Percentiles rank a stretch among this genome's conserved stretches.
phyloP scores from a whole-genome alignment of 2,329 filamentous ascomycete species.

The Cordyceps militaris region DNA sequence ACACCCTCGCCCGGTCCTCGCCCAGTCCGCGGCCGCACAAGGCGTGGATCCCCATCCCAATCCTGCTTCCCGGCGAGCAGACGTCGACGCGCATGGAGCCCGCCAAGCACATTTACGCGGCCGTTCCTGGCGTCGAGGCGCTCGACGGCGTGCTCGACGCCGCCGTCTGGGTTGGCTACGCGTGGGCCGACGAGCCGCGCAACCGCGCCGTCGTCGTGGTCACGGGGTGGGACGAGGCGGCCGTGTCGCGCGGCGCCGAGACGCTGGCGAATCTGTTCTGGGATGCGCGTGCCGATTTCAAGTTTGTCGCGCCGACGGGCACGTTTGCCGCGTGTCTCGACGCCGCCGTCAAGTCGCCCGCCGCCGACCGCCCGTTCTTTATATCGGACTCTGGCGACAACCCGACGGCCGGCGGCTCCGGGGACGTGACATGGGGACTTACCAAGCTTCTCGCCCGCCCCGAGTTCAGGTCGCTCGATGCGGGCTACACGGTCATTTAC shows the following conservation, averaged over 20 bases:
- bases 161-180: slow-evolving; percentile 49
- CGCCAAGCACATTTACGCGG: slow-evolving; percentile 42
- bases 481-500: slow-evolving; percentile 40
- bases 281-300: slow-evolving; percentile 38
- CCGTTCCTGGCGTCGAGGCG: slow-evolving; percentile 37
- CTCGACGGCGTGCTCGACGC: slow-evolving; percentile 39
- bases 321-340: slow-evolving; percentile 41
- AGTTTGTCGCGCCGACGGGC: slow-evolving; percentile 46
- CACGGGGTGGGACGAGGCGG: slow-evolving; percentile 40
- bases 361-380: slow-evolving; percentile 39
- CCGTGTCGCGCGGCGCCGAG: slow-evolving; percentile 35
- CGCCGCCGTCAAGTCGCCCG: slow-evolving; percentile 29
- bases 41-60: slow-evolving; percentile 45
- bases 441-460: slow-evolving; percentile 36
- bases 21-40: slow-evolving; percentile 36
- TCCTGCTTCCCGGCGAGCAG: slow-evolving; percentile 47
- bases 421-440: slow-evolving; percentile 47
- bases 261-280: slow-evolving; percentile 41
- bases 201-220: slow-evolving; percentile 43
- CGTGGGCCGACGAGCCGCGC: slow-evolving; percentile 48
- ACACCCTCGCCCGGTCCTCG: slow-evolving; percentile 25
- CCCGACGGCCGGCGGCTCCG: slow-evolving; percentile 47
- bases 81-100: slow-evolving; percentile 48
- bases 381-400: slow-evolving; percentile 51
- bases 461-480: slow-evolving; percentile 31